Evolutionary conservation across 371 early-diverging fungal species (phyloP).

Genomic region (Paraphysoderma sedebokerense): DNA sequence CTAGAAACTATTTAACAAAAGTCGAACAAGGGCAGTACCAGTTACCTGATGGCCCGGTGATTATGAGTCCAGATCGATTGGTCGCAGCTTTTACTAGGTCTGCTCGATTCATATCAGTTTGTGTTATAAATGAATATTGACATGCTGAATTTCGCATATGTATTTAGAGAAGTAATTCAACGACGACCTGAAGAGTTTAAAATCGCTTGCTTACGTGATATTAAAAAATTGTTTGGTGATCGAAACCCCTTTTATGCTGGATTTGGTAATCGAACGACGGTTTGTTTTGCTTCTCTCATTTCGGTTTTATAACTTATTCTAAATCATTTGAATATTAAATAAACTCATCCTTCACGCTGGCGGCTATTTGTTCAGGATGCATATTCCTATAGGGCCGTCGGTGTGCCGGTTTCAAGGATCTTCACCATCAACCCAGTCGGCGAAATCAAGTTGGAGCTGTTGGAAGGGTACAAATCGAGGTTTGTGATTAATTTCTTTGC

Average conservation of each 20-base stretch:
- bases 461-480: conserved; percentile 63
- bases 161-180: conserved; percentile 74
- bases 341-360: neutral
- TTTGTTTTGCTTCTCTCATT: conserved; percentile 6
- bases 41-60: conserved; percentile 93
- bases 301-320: too few relatives aligned
- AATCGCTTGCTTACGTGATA: conserved; percentile 88
- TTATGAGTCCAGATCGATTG: conserved; percentile 93
- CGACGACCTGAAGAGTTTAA: conserved; percentile 96
- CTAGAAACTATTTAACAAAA: conserved; percentile 77
- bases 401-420: conserved; percentile 83
- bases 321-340: too few relatives aligned
- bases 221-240: conserved; percentile 60
- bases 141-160: conserved; percentile 2
- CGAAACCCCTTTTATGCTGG: conserved; percentile 91
- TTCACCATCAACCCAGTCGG: conserved; percentile 94
- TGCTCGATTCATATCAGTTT: neutral
- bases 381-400: conserved; percentile 85
- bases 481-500: conserved; percentile 13
- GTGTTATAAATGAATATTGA: neutral
- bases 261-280: conserved; percentile 93
- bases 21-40: conserved; percentile 76
- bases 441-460: conserved; percentile 76
- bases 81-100: conserved; percentile 76
- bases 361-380: too few relatives aligned